Evolutionary conservation across 305 asterid genomes (phyloP).

Genomic region (Euphrasia arctica): DNA sequence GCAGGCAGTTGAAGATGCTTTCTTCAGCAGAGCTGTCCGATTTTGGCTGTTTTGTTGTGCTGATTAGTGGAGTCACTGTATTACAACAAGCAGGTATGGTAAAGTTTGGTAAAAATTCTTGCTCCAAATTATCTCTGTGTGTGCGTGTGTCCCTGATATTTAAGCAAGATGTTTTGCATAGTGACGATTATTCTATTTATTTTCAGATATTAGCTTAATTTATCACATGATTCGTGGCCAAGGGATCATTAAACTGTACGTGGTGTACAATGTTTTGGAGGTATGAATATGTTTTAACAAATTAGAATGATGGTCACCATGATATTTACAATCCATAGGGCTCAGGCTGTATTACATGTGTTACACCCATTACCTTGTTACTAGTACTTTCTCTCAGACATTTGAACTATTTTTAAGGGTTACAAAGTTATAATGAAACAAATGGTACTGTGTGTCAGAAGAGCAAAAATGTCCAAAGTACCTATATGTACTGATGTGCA

Average conservation of each 20-base stretch:
- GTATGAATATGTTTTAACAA: constrained; percentile 38
- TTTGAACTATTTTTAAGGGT: constrained; percentile 3
- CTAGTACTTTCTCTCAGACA: neutral
- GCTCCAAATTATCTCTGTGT: constrained; percentile 7
- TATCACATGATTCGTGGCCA: constrained; percentile 99
- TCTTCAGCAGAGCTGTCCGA: constrained; percentile 91
- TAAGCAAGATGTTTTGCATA: constrained; percentile 6
- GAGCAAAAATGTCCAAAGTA: neutral
- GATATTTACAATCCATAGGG: constrained; percentile 13
- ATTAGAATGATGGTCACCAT: constrained; percentile 10
- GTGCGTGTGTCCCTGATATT: neutral
- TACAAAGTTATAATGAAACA: constrained; percentile 1
- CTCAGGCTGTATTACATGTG: neutral
- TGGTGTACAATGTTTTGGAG: constrained; percentile 98
- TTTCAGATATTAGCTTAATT: constrained; percentile 91
- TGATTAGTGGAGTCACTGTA: constrained; percentile 70
- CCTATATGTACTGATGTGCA: neutral
- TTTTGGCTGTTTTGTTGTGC: constrained; percentile 78
- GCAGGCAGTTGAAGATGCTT: constrained; percentile 98
- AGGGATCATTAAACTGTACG: constrained; percentile 92
- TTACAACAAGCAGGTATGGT: constrained; percentile 90
- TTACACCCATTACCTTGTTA: neutral
- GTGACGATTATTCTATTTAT: constrained; percentile 16
- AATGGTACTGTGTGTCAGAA: neutral
- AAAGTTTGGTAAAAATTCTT: constrained; percentile 21